Evolutionary conservation across 2,329 filamentous ascomycete species (phyloP), one percentile per base, ranked within the genome.

Genomic region (Scytalidium lignicola): DNA sequence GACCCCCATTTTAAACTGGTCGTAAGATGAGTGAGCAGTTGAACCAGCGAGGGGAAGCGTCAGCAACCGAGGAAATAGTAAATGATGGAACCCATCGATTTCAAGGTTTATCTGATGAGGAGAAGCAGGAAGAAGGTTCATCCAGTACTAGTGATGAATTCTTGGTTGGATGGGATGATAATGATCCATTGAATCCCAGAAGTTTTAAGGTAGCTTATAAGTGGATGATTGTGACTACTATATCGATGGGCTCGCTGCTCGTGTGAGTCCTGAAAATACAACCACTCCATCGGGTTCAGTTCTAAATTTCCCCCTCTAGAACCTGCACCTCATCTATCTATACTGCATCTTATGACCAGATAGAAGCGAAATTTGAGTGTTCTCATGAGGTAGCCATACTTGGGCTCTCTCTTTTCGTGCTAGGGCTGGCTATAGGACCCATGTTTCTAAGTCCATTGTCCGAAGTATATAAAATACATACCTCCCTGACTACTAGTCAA

Each of bases 241-340:
- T 90, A n/a, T 82, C 84, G 3, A 63, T 77, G 47, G 86, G 85
- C 3, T 86, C 86, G 26, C 73, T 91, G 50, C 90, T 87, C 66
- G 89, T 95, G 85, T 90, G 76, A 74, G 86, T 82, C 40, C 32
- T 13, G n/a, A 17, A 37, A n/a, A 5, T 7, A 7, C 26, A 17
- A 37, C 32, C 23, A 50, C 29, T 41, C 32, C 42, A 52, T 29
- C 56, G 18, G n/a, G 17, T 9, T 7, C 13, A 7, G 13, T 28
- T 7, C 26, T 28, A 28, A 28, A n/a, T n/a, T 28, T 28, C 7
- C 7, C 18, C 29, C 4, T n/a, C 46, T 59, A 90, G 86, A 46
- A 95, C 90, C 4, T 88, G 84, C 62, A 80, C 86, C 1, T 90
- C 85, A 43, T 92, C 89, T 18, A 80, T 93, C 57, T 95, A 95